Evolutionary conservation across 176 grass and related monocot genomes (phyloP).

Genomic region (Carex parvula): DNA sequence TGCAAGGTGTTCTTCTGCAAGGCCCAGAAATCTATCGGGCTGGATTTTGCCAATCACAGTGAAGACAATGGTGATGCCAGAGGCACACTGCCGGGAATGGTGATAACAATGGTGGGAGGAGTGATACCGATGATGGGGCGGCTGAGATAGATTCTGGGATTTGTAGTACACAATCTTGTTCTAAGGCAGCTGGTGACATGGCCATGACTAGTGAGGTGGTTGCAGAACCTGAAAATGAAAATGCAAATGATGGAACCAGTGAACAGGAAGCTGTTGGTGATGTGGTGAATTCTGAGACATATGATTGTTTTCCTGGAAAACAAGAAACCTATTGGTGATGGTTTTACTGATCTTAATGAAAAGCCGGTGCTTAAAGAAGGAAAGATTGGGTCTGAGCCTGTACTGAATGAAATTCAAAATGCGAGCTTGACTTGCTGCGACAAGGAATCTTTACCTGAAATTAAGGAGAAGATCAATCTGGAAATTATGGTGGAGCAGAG

Average conservation of each 20-base stretch:
- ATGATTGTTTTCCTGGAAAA: conserved; percentile 25
- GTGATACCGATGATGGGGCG: conserved; percentile 38
- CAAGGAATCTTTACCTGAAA: background rate
- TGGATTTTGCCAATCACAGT: conserved; percentile 31
- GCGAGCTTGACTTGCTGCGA: background rate
- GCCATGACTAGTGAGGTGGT: conserved; percentile 21
- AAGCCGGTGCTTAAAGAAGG: background rate
- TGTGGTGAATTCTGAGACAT: conserved; percentile 4
- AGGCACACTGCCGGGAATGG: background rate
- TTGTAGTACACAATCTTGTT: conserved; percentile 46
- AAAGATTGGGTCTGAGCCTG: background rate
- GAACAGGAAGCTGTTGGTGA: conserved; percentile 14
- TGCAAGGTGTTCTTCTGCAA: conserved; percentile 56
- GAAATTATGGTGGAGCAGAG: conserved; percentile 9
- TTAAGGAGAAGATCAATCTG: conserved; percentile 3
- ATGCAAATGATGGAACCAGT: conserved; percentile 15
- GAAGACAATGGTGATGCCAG: background rate
- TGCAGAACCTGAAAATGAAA: conserved; percentile 18
- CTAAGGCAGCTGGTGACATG: conserved; percentile 32
- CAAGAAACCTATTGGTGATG: background rate
- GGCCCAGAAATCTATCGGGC: conserved; percentile 37
- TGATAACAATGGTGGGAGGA: conserved; percentile 29
- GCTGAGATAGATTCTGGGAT: conserved; percentile 46
- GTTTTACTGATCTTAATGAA: conserved; percentile 25
- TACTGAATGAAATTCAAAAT: background rate